Conservation (phyloP, 129 eudicot species). For the Flaveria ramosissima region DNA sequence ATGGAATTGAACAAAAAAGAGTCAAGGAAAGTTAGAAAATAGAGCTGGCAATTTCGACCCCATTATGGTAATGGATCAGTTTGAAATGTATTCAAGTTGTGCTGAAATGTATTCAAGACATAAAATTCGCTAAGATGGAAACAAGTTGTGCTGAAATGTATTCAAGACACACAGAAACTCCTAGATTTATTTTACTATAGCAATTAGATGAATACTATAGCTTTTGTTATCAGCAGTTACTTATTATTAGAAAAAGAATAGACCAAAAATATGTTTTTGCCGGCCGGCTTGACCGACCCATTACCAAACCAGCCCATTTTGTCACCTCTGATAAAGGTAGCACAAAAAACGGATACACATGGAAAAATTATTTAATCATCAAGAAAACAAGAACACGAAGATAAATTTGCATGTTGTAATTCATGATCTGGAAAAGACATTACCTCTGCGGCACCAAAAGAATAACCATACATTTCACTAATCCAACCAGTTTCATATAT, state of each 20-base stretch:
- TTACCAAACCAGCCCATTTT: neutral
- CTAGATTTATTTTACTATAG: neutral
- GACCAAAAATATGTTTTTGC: neutral
- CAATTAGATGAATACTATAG: neutral
- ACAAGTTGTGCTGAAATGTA: neutral
- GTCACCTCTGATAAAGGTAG: neutral
- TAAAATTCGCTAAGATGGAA: neutral
- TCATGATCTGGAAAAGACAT: neutral
- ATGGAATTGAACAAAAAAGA: slow-evolving; percentile 19
- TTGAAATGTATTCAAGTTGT: neutral
- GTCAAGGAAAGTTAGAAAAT: neutral
- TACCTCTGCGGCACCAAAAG: slow-evolving; percentile 99
- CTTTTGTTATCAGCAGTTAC: neutral
- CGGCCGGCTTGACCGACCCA: neutral
- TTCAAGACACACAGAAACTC: neutral
- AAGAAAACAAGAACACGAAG: slow-evolving; percentile 7
- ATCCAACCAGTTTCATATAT: slow-evolving; percentile 94
- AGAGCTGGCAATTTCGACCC: neutral
- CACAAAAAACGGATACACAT: neutral
- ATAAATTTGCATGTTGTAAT: neutral
- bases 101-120: neutral
- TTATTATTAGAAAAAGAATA: neutral
- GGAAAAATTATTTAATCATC: slow-evolving; percentile 2
- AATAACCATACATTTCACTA: slow-evolving; percentile 98
- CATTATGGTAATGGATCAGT: neutral